Evolutionary conservation across 306 rosid species (phyloP).

Genomic region (cucumber (Cucumis sativus)): Cucumber_9930_V3 NC_026659.2:6444501-6445000

Average conservation of each 20-base stretch:
- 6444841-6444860: too few relatives aligned
- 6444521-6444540: conserved; percentile 68
- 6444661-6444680: conserved; percentile 16
- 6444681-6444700: not conserved
- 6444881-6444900: too few relatives aligned
- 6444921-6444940: not conserved
- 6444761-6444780: too few relatives aligned
- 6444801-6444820: not conserved
- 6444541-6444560: conserved; percentile 61
- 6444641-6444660: not conserved
- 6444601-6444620: conserved; percentile 77
- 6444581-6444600: conserved; percentile 83
- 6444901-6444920: too few relatives aligned
- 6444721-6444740: too few relatives aligned
- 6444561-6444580: conserved; percentile 29
- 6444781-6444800: too few relatives aligned
- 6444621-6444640: not conserved
- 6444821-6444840: too few relatives aligned
- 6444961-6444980: not conserved
- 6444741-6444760: too few relatives aligned
- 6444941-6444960: not conserved
- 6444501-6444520: not conserved
- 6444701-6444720: not conserved
- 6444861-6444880: too few relatives aligned
- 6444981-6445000: not conserved